Evolutionary conservation across 1,139 yeast genomes (phyloP).

Genomic region (Saccharomyces hybrid): DNA sequence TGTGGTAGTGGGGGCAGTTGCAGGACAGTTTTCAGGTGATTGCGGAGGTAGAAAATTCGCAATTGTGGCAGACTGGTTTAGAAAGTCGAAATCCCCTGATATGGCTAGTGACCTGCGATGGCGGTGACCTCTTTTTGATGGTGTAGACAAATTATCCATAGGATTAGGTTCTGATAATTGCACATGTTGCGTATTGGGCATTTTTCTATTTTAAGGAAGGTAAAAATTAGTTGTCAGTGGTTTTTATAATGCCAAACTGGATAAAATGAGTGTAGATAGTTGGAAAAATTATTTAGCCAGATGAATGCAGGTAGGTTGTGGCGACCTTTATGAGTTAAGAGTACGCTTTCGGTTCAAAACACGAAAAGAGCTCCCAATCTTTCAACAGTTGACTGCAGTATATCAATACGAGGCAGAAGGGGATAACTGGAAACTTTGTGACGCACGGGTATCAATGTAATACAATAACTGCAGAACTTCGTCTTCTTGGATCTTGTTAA

Average conservation of each 20-base stretch:
- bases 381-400: not conserved
- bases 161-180: not conserved
- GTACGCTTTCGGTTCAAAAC: not conserved
- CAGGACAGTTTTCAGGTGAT: not conserved
- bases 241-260: not conserved
- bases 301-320: not conserved
- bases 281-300: not conserved
- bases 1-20: not conserved
- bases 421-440: not conserved
- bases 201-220: not conserved
- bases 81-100: slow-evolving; percentile 59
- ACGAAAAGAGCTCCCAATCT: not conserved
- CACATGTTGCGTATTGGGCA: not conserved
- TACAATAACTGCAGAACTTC: not conserved
- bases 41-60: slow-evolving; percentile 1
- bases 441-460: not conserved
- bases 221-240: not conserved
- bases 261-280: not conserved
- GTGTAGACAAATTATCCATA: slow-evolving; percentile 5
- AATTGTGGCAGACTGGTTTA: slow-evolving; percentile 11
- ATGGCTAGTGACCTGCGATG: slow-evolving; percentile 68
- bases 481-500: not conserved
- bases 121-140: slow-evolving; percentile 44
- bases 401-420: not conserved
- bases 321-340: not conserved